Evolutionary conservation across 495 filamentous ascomycete species (phyloP).

Genomic region (Filosporella fistucella): DNA sequence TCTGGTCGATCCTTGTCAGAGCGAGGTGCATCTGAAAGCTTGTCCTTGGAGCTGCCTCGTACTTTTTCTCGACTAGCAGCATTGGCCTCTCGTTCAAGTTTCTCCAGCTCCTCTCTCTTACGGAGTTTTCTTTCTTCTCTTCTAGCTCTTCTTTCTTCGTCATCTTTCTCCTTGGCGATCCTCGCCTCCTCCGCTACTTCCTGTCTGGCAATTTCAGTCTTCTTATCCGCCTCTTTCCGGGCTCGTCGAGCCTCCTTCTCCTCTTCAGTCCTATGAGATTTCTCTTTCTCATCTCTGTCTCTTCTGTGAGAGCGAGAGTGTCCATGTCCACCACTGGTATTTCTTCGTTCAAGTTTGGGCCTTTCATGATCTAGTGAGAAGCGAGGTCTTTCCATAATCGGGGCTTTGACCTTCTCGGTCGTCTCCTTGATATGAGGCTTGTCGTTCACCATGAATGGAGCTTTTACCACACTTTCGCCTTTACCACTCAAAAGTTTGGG

Average conservation of each 20-base stretch:
- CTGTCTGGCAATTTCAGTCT: constrained; percentile 13
- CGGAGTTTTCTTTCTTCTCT: constrained; percentile 17
- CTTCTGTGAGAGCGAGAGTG: constrained; percentile 3
- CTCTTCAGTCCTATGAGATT: constrained; percentile 11
- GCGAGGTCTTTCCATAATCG: constrained; percentile 15
- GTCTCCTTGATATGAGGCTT: constrained; percentile 19
- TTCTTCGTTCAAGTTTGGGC: constrained; percentile 3
- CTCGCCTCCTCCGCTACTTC: constrained; percentile 18
- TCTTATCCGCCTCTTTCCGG: constrained; percentile 16
- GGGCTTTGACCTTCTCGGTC: not conserved
- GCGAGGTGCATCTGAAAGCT: too few species aligned
- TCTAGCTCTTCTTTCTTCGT: constrained; percentile 12
- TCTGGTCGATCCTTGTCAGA: too few species aligned
- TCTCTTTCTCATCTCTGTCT: constrained; percentile 5
- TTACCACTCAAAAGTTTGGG: constrained; percentile 16
- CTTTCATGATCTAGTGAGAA: constrained; percentile 17
- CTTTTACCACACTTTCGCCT: constrained; percentile 23
- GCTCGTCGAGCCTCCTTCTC: constrained; percentile 14
- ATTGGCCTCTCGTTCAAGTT: not conserved
- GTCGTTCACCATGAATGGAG: constrained; percentile 15
- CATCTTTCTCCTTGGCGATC: constrained; percentile 15
- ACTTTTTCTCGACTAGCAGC: not conserved
- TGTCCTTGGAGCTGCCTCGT: constrained; percentile 5
- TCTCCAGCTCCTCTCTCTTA: constrained; percentile 14
- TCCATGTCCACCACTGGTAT: constrained; percentile 1